Percentiles rank a stretch among this genome's conserved stretches.
These are phyloP conservation scores for Hemerocallis citrina DNA, from an alignment of 106 monocot genomes.

Conservation along the genomic window DNA sequence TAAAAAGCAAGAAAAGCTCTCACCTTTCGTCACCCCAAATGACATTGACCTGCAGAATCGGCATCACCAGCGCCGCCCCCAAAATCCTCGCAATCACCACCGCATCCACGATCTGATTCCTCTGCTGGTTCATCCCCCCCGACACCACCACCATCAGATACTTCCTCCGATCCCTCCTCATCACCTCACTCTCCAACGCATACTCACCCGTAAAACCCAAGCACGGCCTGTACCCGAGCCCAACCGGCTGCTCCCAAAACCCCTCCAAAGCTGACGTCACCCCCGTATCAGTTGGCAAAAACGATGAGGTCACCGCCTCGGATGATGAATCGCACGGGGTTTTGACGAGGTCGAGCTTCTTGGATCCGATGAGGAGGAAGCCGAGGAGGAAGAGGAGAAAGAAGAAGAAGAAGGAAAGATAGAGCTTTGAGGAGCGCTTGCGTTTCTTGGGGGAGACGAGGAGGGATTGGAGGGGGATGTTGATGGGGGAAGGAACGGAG, in stretches of 20 bases:
- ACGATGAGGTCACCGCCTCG: neutral
- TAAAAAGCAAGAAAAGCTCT: neutral
- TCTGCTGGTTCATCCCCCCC: slow-evolving; percentile 90
- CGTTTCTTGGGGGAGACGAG: slow-evolving; percentile 48
- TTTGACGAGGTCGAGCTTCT: slow-evolving; percentile 17
- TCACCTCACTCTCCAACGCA: slow-evolving; percentile 11
- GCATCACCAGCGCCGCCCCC: slow-evolving; percentile 79
- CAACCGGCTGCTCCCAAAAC: slow-evolving; percentile 89
- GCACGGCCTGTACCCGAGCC: slow-evolving; percentile 64
- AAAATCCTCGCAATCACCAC: slow-evolving; percentile 88
- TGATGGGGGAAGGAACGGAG: slow-evolving; percentile 52
- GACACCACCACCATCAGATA: slow-evolving; percentile 81
- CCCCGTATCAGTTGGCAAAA: too few species aligned
- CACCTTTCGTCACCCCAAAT: slow-evolving; percentile 95
- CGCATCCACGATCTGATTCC: slow-evolving; percentile 89
- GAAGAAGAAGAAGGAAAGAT: slow-evolving; percentile 30
- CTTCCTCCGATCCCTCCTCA: slow-evolving; percentile 32
- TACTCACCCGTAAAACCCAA: slow-evolving; percentile 52
- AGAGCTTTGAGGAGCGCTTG: slow-evolving; percentile 6
- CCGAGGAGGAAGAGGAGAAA: slow-evolving; percentile 30
- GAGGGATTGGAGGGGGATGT: slow-evolving; percentile 53
- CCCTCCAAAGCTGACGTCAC: slow-evolving; percentile 3
- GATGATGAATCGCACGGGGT: neutral
- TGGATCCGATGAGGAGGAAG: slow-evolving; percentile 25
- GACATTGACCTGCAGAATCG: slow-evolving; percentile 80